Percentiles rank a stretch among this genome's conserved stretches.
Evolutionary conservation across 1,139 yeast genomes (phyloP).

Genomic region (Geotrichum armillariae): DNA sequence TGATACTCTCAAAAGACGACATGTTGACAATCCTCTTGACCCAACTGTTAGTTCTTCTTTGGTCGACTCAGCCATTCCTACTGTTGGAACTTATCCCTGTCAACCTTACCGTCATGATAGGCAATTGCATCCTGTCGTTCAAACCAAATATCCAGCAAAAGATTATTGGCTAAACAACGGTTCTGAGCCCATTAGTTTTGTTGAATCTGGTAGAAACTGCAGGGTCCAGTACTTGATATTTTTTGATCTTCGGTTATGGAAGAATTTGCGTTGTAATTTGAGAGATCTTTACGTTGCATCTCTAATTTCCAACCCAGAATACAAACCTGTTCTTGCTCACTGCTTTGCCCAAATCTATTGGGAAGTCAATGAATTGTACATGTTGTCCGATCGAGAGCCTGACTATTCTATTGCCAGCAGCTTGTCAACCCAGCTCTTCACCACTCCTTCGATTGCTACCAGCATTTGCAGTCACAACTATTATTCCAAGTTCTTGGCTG

Average conservation of each 20-base stretch:
- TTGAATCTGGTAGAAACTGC: constrained; percentile 34
- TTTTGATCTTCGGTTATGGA: constrained; percentile 74
- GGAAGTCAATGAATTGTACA: constrained; percentile 66
- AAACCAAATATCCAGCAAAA: constrained; percentile 48
- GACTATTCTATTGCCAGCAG: constrained; percentile 74
- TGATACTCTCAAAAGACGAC: neutral
- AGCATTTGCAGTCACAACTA: constrained; percentile 70
- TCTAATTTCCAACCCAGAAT: constrained; percentile 62
- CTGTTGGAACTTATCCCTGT: constrained; percentile 9
- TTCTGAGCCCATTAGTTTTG: neutral
- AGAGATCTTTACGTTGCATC: constrained; percentile 71
- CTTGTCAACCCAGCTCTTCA: constrained; percentile 81
- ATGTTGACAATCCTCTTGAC: neutral
- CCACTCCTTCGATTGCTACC: constrained; percentile 79
- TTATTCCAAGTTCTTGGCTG: constrained; percentile 63
- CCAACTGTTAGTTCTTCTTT: constrained; percentile 22
- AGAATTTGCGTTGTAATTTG: constrained; percentile 55
- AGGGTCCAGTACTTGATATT: constrained; percentile 74
- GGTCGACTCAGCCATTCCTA: constrained; percentile 36
- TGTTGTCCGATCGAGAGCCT: constrained; percentile 74
- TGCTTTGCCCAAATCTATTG: constrained; percentile 87
- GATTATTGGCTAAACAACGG: constrained; percentile 43
- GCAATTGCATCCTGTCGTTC: constrained; percentile 25
- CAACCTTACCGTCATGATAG: neutral
- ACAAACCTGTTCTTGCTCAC: constrained; percentile 61